Conservation (phyloP, 495 filamentous ascomycete species). For the Penicillium dipodomyicola region DNA sequence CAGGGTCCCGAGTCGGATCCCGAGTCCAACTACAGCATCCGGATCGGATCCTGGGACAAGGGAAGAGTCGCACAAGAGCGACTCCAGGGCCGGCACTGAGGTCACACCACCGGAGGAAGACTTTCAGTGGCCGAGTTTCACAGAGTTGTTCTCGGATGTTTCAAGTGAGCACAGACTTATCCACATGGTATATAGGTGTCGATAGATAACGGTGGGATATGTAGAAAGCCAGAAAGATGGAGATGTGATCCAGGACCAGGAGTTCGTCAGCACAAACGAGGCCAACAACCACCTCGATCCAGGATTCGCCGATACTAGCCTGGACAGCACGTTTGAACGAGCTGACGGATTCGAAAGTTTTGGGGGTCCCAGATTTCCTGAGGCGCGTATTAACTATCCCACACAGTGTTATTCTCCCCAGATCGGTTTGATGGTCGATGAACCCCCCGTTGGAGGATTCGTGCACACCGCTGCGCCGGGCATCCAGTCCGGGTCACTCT, state of each 20-base stretch:
- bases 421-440: conserved; percentile 2
- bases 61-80: not conserved
- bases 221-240: not conserved
- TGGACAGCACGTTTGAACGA: not conserved
- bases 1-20: not conserved
- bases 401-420: conserved; percentile 1
- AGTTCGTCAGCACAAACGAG: not conserved
- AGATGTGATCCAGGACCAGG: not conserved
- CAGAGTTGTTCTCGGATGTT: not conserved
- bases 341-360: not conserved
- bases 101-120: not conserved
- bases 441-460: not conserved
- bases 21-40: not conserved
- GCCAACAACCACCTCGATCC: not conserved
- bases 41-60: not conserved
- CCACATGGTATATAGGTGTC: not conserved
- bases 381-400: not conserved
- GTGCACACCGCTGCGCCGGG: not conserved
- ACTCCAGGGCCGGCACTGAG: conserved; percentile 1
- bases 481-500: not conserved
- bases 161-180: not conserved
- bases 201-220: not conserved
- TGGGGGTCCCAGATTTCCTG: not conserved
- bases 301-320: not conserved
- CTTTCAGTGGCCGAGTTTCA: not conserved